Conservation (phyloP, 2,329 filamentous ascomycete genomes). For the Ustilaginoidea virens region DNA sequence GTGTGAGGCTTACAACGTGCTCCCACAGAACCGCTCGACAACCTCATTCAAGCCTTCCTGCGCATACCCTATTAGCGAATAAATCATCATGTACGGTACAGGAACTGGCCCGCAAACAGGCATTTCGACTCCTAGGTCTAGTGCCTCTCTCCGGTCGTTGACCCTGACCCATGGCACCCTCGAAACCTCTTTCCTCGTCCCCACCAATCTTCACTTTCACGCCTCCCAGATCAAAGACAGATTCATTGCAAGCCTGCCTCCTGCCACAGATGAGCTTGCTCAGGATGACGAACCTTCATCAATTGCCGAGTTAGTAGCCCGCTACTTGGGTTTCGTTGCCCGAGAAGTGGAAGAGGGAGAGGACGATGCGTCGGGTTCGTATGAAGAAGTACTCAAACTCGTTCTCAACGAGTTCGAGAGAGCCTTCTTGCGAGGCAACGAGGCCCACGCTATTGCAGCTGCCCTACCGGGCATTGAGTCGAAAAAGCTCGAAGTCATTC, state of each 20-base stretch:
- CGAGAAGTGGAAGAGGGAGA: constrained; percentile 84
- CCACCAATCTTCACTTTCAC: constrained; percentile 90
- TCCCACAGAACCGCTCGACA: too few species aligned
- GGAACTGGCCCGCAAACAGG: constrained; percentile 79
- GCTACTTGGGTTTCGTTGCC: constrained; percentile 85
- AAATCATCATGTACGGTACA: constrained; percentile 66
- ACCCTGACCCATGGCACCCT: constrained; percentile 86
- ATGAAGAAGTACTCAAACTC: constrained; percentile 83
- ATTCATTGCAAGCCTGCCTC: constrained; percentile 72
- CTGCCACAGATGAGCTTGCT: constrained; percentile 90
- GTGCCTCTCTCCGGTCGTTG: constrained; percentile 79
- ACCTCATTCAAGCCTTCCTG: background rate
- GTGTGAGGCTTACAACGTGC: too few species aligned
- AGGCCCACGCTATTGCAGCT: constrained; percentile 82
- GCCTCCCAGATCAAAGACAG: constrained; percentile 86
- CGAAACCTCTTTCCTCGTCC: constrained; percentile 90
- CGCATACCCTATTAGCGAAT: background rate
- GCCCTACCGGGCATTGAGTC: constrained; percentile 75
- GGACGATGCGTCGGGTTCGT: constrained; percentile 75
- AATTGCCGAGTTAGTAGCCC: constrained; percentile 75
- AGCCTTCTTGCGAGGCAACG: constrained; percentile 85
- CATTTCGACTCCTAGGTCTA: constrained; percentile 90
- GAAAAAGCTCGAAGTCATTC: constrained; percentile 84
- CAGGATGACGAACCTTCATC: constrained; percentile 99
- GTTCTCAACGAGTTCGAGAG: constrained; percentile 94